Percentiles rank a stretch among this genome's conserved stretches.
Evolutionary conservation across 2,329 filamentous ascomycete species (phyloP).

Genomic region (Sclerotinia borealis): DNA sequence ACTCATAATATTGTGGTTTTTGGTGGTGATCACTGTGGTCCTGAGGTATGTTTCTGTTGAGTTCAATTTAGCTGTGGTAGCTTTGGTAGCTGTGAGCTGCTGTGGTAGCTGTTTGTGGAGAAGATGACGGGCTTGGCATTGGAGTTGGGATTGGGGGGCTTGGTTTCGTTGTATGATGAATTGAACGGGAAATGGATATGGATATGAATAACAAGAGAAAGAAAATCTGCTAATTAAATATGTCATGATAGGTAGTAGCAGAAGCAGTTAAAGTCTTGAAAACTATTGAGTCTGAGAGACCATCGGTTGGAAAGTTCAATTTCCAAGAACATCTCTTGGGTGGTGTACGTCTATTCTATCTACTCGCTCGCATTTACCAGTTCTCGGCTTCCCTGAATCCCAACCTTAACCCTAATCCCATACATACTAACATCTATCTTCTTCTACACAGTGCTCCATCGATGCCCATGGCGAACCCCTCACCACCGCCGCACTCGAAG

Average conservation of each 20-base stretch:
- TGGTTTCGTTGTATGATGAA: too few species aligned
- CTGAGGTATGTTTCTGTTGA: constrained; percentile 59
- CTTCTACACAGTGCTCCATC: constrained; percentile 67
- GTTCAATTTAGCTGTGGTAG: background rate
- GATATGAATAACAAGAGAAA: background rate
- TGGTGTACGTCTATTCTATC: constrained; percentile 52
- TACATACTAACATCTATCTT: constrained; percentile 5
- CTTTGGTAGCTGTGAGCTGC: too few species aligned
- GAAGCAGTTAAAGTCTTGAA: constrained; percentile 85
- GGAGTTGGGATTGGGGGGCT: too few species aligned
- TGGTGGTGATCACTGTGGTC: constrained; percentile 77
- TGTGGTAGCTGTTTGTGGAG: background rate
- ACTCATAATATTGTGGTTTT: constrained; percentile 76
- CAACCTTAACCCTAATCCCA: too few species aligned
- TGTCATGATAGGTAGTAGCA: constrained; percentile 60
- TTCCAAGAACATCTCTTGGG: constrained; percentile 86
- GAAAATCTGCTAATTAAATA: background rate
- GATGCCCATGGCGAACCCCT: constrained; percentile 72
- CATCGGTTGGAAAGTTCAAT: constrained; percentile 67
- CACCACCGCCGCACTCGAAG: constrained; percentile 74
- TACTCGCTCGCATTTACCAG: constrained; percentile 1
- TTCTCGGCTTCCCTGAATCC: background rate
- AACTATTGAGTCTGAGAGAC: constrained; percentile 65
- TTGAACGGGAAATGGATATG: too few species aligned
- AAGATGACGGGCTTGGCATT: background rate